phyloP scores from a whole-genome alignment of 2,329 filamentous ascomycete species.

The Cercospora sp. region DNA sequence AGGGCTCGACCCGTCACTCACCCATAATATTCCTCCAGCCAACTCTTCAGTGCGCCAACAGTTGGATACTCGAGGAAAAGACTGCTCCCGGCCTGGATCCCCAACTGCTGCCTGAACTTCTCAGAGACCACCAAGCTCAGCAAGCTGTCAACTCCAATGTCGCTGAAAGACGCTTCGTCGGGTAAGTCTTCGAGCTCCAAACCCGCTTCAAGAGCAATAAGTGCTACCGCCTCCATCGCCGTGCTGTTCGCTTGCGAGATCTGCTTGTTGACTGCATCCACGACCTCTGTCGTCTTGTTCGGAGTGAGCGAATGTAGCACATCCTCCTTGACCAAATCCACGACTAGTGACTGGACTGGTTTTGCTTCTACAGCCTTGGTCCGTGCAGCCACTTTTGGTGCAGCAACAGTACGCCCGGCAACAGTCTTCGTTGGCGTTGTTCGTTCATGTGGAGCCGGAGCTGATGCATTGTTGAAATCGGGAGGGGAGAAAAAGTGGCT shows the following conservation, averaged over 20 bases:
- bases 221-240: not conserved
- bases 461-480: slow-evolving; percentile 56
- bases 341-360: not conserved
- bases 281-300: too few species aligned
- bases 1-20: not conserved
- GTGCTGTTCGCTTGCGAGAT: not conserved
- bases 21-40: not conserved
- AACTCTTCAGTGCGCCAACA: slow-evolving; percentile 22
- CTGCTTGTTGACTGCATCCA: not conserved
- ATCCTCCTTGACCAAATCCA: not conserved
- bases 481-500: slow-evolving; percentile 68
- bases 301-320: not conserved
- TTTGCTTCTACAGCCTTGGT: not conserved
- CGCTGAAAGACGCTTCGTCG: slow-evolving; percentile 33
- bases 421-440: not conserved
- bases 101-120: slow-evolving; percentile 39
- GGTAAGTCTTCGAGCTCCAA: slow-evolving; percentile 57
- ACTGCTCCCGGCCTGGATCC: slow-evolving; percentile 32
- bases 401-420: not conserved
- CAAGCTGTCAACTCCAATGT: slow-evolving; percentile 43
- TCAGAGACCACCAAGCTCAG: slow-evolving; percentile 41
- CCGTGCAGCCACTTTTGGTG: not conserved
- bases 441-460: not conserved
- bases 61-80: slow-evolving; percentile 35
- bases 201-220: slow-evolving; percentile 42